Evolutionary conservation across 345 rosid species (phyloP).

Genomic region (Mercurialis annua): DNA sequence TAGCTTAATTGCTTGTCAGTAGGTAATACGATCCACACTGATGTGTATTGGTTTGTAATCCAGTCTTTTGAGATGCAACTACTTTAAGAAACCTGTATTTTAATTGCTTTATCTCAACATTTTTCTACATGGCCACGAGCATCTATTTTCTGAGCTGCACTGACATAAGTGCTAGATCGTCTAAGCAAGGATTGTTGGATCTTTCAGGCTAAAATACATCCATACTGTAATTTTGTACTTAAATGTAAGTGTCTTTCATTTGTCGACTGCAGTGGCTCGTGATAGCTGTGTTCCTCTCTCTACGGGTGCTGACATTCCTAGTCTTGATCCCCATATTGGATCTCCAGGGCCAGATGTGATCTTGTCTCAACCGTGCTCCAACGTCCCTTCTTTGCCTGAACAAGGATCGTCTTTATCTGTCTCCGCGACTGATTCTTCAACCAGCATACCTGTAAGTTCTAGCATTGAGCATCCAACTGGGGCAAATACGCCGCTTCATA

Average conservation of each 20-base stretch:
- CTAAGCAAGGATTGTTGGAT: background rate
- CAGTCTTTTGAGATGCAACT: background rate
- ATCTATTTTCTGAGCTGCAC: background rate
- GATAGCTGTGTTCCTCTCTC: background rate
- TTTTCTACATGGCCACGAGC: background rate
- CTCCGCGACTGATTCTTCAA: background rate
- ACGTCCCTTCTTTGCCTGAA: background rate
- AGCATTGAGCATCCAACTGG: background rate
- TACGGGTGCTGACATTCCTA: background rate
- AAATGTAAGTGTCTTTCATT: background rate
- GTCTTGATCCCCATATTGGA: background rate
- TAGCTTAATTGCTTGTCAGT: background rate
- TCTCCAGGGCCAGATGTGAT: slow-evolving; percentile 22
- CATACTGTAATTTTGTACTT: background rate
- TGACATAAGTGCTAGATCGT: background rate
- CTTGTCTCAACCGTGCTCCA: slow-evolving; percentile 1
- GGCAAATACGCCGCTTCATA: background rate
- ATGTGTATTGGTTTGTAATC: background rate
- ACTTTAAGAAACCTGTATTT: background rate
- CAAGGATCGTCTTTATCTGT: background rate
- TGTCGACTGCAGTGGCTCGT: slow-evolving; percentile 12
- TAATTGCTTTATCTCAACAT: background rate
- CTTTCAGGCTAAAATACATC: background rate
- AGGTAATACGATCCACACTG: background rate
- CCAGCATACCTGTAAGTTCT: background rate